Base-by-base conservation (phyloP, 140 eudicot genomes). In the Erigeron philadelphicus region DNA sequence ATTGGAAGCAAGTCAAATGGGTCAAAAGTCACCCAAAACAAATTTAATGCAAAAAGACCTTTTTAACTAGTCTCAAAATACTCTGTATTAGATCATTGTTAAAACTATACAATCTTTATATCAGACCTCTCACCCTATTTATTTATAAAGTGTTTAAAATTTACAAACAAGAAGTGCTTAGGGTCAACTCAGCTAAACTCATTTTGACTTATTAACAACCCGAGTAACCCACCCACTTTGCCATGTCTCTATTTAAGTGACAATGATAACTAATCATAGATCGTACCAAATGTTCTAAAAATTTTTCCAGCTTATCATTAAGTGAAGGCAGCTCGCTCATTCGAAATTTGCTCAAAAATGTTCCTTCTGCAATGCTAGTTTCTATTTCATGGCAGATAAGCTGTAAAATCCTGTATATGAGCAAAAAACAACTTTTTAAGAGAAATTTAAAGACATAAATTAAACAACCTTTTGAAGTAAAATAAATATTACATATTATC, bases 271-370 rank as follows among this genome's bases (percentile, higher is more conserved):
- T 40, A 67, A 64, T 12, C 35, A 44, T 16, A 48, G 8, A 48
- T 23, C 70, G 80, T 76, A 94, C 99, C 86, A 94, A 72, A 78
- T 83, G 82, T 0, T 81, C 80, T 25, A 94, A 69, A 54, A 94
- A 90, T 55, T 85, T 94, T 72, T 79, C 96, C 88, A 94, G 52
- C 81, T 87, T 94, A 74, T 85, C 86, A 82, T 86, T 84, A 57
- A 94, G 88, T 66, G 78, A 70, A 81, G 97, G 97, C 84, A 94
- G 72, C 71, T 87, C 96, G 25, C 80, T 85, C 91, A 85, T 77
- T 47, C 81, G 84, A 67, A 94, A 87, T 65, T 89, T 82, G 59
- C 61, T 75, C 70, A 94, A 67, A 78, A 94, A 94, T 31, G 77
- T 82, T 50, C 64, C 7, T 47, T 77, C 66, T 21, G 49, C 75